Percentiles rank a stretch among this genome's conserved stretches.
phyloP scores from a whole-genome alignment of 148 eudicot species.

The Amaranthus hypochondriacus region DNA sequence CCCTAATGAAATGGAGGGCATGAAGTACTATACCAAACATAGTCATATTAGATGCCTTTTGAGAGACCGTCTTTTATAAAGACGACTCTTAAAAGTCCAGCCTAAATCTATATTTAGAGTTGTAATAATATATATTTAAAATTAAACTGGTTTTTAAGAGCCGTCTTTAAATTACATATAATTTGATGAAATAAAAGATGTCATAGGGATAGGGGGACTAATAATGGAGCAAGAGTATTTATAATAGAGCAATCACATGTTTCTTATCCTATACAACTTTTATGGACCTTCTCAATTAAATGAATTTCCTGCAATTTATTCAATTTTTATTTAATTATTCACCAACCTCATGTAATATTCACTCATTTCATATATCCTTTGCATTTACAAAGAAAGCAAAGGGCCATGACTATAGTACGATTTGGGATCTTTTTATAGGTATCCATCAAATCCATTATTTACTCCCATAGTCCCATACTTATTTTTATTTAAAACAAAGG shows the following conservation, averaged over 20 bases:
- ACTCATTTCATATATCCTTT: not conserved
- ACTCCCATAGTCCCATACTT: not conserved
- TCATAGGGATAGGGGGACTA: not conserved
- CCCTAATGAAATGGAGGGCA: too few relatives aligned
- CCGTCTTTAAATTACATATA: not conserved
- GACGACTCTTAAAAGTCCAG: too few relatives aligned
- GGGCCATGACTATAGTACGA: conserved; percentile 3
- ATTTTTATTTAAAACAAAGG: not conserved
- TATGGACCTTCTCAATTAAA: not conserved
- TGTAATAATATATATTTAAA: too few relatives aligned
- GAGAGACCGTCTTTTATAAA: too few relatives aligned
- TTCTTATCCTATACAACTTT: conserved; percentile 7
- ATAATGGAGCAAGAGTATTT: not conserved
- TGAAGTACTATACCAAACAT: too few relatives aligned
- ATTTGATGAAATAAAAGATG: not conserved
- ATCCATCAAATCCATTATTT: not conserved
- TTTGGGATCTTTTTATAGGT: not conserved
- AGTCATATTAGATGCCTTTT: too few relatives aligned
- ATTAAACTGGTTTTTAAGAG: too few relatives aligned
- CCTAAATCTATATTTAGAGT: too few relatives aligned
- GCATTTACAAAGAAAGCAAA: conserved; percentile 15
- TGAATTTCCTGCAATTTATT: conserved; percentile 11
- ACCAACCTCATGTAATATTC: conserved; percentile 4
- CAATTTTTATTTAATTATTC: conserved; percentile 3
- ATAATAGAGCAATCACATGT: conserved; percentile 22